phyloP scores from a whole-genome alignment of 179 eudicot species.

The Beta corolliflora region DNA sequence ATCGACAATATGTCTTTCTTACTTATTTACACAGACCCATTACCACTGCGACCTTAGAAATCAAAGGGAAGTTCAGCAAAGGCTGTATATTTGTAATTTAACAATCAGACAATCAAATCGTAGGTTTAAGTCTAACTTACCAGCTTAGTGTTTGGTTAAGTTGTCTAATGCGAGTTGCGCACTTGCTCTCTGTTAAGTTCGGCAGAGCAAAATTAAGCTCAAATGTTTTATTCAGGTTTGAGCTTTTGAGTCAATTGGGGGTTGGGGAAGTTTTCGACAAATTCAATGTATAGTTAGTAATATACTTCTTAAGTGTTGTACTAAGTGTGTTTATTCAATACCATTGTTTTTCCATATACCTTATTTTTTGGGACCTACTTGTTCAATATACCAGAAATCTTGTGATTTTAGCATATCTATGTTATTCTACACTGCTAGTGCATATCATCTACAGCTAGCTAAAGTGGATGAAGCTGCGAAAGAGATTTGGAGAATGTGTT shows the following conservation, averaged over 20 bases:
- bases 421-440: neutral
- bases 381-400: too few species aligned
- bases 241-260: conserved; percentile 21
- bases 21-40: neutral
- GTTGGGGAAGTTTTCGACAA: conserved; percentile 1
- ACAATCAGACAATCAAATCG: neutral
- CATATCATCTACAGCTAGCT: too few species aligned
- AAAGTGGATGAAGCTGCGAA: too few species aligned
- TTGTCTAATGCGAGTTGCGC: conserved; percentile 1
- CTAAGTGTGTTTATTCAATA: neutral
- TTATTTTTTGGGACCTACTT: too few species aligned
- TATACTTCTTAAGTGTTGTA: neutral
- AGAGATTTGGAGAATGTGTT: too few species aligned
- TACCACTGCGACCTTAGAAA: neutral
- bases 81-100: conserved; percentile 11
- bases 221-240: conserved; percentile 41
- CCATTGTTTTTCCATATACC: too few species aligned
- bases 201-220: conserved; percentile 27
- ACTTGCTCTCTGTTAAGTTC: neutral
- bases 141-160: conserved; percentile 23
- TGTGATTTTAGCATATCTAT: too few species aligned
- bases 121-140: conserved; percentile 25
- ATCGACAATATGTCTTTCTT: neutral
- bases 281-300: conserved; percentile 24
- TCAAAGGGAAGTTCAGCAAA: neutral